Evolutionary conservation across 2,329 filamentous ascomycete species (phyloP).

Genomic region (Aspergillus arachidicola): DNA sequence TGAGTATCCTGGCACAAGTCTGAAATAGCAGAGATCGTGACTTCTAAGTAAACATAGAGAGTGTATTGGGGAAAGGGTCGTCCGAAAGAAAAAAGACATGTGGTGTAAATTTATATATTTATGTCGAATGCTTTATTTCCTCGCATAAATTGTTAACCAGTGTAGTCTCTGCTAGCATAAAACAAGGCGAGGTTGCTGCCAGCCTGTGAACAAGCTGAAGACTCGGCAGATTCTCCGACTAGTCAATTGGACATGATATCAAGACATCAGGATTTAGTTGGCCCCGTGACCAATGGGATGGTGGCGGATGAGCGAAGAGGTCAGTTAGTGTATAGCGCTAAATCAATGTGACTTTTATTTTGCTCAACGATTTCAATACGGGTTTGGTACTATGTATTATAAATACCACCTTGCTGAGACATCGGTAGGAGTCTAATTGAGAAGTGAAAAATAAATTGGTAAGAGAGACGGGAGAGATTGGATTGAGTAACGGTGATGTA

Average conservation of each 20-base stretch:
- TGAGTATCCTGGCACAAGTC: neutral
- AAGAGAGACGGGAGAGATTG: neutral
- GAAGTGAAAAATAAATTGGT: neutral
- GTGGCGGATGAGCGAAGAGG: neutral
- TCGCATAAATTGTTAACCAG: neutral
- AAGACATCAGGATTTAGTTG: neutral
- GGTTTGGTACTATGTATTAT: neutral
- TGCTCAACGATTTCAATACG: neutral
- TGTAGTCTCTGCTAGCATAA: neutral
- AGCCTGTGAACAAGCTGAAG: neutral
- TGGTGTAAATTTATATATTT: neutral
- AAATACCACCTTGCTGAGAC: neutral
- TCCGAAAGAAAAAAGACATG: too few species aligned
- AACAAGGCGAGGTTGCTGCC: neutral
- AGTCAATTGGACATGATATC: neutral
- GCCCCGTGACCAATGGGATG: neutral
- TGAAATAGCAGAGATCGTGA: neutral
- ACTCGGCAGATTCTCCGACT: neutral
- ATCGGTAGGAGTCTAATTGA: neutral
- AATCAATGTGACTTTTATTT: neutral
- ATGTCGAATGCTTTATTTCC: neutral
- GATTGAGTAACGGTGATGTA: neutral
- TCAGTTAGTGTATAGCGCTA: slow-evolving; percentile 1
- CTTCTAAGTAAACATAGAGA: neutral
- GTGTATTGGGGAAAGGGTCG: neutral